Evolutionary conservation across 305 asterid species (phyloP).

Genomic region (Solanum hybrid): DNA sequence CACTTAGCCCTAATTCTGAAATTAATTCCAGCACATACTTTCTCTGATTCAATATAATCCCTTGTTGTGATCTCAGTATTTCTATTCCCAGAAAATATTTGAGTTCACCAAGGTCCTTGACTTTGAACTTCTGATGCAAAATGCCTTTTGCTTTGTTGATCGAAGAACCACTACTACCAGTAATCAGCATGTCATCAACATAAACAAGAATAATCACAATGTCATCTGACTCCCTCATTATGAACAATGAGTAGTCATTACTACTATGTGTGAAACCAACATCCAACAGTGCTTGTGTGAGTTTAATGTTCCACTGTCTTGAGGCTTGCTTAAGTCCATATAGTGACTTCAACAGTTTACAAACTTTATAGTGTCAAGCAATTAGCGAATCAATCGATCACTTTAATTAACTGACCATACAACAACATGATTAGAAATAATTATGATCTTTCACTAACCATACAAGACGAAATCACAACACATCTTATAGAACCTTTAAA

Average conservation of each 20-base stretch:
- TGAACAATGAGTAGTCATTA: too few species aligned
- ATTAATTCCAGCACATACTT: too few species aligned
- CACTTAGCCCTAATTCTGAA: not conserved
- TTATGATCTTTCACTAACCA: not conserved
- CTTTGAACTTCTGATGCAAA: too few species aligned
- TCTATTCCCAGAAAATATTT: not conserved
- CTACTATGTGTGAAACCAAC: not conserved
- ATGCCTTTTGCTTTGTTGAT: too few species aligned
- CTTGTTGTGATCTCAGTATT: not conserved
- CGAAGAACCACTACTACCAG: too few species aligned
- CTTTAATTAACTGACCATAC: not conserved
- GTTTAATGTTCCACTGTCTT: not conserved
- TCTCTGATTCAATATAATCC: not conserved
- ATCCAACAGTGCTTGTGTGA: not conserved
- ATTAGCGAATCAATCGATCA: not conserved
- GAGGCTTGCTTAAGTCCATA: not conserved
- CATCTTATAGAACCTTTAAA: not conserved
- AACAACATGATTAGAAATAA: not conserved
- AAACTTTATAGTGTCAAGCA: not conserved
- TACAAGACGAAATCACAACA: not conserved
- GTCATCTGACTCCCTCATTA: too few species aligned
- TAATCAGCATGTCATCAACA: too few species aligned
- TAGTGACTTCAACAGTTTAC: not conserved
- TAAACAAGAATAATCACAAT: too few species aligned
- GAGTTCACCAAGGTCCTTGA: too few species aligned